These are phyloP conservation scores for Turnera subulata DNA, from an alignment of 345 rosid species.

Conservation along the genomic window DNA sequence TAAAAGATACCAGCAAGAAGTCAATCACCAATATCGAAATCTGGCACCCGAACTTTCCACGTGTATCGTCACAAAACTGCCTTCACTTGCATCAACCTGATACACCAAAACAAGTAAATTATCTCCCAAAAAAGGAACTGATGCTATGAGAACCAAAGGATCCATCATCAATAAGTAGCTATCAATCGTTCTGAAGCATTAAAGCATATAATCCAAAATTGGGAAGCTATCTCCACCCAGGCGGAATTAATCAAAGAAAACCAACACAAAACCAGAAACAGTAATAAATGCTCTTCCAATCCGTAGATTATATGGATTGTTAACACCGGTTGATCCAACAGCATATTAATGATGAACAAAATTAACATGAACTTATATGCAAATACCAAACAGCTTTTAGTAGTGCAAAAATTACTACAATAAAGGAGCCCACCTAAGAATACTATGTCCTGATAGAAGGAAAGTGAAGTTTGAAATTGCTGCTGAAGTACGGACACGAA, in stretches of 20 bases:
- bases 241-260: background rate
- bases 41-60: conserved; percentile 3
- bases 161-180: background rate
- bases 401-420: no score
- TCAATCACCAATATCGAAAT: conserved; percentile 6
- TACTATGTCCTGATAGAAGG: conserved; percentile 5
- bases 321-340: no score
- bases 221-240: conserved; percentile 3
- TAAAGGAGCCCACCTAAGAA: background rate
- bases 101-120: conserved; percentile 2
- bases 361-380: no score
- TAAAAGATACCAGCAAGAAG: background rate
- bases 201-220: background rate
- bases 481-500: background rate
- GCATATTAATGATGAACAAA: no score
- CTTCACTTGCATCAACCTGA: conserved; percentile 7
- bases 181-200: background rate
- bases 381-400: no score
- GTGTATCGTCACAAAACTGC: conserved; percentile 9
- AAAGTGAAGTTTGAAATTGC: background rate
- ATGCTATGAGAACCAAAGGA: background rate
- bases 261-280: background rate
- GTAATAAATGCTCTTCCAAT: no score
- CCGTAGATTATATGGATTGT: no score
- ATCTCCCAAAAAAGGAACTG: background rate